phyloP scores from a whole-genome alignment of 345 rosid genomes.

The Aquilaria yunnanensis region DNA sequence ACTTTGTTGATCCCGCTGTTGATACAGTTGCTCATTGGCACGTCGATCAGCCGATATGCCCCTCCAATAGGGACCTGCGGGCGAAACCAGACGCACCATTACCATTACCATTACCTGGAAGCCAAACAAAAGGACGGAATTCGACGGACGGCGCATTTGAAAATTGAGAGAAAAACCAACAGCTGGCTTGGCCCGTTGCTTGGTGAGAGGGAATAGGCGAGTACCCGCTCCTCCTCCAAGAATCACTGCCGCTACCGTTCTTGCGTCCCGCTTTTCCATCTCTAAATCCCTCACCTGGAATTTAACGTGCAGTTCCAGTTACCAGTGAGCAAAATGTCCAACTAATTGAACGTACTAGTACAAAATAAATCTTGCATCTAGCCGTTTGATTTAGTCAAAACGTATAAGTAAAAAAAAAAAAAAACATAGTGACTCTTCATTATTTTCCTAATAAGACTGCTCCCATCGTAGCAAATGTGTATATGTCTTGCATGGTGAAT shows the following conservation, averaged over 20 bases:
- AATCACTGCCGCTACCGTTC: constrained; percentile 77
- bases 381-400: too few relatives aligned
- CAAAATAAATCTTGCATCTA: too few relatives aligned
- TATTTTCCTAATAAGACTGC: too few relatives aligned
- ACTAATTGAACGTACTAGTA: too few relatives aligned
- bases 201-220: constrained; percentile 95
- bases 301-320: too few relatives aligned
- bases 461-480: too few relatives aligned
- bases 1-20: constrained; percentile 92
- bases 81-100: background rate
- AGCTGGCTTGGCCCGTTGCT: constrained; percentile 94
- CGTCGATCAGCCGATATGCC: constrained; percentile 90
- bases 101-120: background rate
- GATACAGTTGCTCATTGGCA: constrained; percentile 99
- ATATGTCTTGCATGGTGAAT: too few relatives aligned
- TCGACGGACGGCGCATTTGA: background rate
- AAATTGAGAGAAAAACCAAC: constrained; percentile 25
- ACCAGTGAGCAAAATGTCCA: too few relatives aligned
- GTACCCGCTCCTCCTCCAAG: constrained; percentile 99
- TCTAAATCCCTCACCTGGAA: constrained; percentile 65
- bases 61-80: constrained; percentile 85
- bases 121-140: background rate
- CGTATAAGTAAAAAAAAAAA: too few relatives aligned
- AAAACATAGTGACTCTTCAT: too few relatives aligned
- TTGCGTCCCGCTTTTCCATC: constrained; percentile 55